A percentile compares a stretch with the other conserved stretches of the same genome.
Evolutionary conservation across 1,284 basidiomycete species (phyloP).

Genomic region (Termitomyces sp.): DNA sequence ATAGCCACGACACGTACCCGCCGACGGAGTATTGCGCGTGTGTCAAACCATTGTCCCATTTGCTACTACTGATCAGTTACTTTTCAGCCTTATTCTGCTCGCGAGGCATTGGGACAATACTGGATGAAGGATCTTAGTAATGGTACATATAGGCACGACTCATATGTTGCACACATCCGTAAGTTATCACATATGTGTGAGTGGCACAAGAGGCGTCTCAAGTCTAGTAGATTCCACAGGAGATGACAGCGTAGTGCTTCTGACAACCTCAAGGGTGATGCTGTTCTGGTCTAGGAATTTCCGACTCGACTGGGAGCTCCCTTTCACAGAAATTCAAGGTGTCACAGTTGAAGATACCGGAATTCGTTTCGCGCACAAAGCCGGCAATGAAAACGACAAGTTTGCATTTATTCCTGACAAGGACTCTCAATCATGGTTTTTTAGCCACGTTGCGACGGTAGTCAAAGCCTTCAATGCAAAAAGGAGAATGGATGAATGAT

Average conservation of each 20-base stretch:
- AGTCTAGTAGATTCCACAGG: conserved; percentile 60
- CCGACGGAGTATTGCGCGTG: conserved; percentile 82
- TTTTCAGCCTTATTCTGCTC: conserved; percentile 74
- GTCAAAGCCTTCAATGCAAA: conserved; percentile 71
- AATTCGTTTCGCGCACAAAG: conserved; percentile 79
- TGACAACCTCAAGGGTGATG: conserved; percentile 77
- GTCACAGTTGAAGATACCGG: conserved; percentile 88
- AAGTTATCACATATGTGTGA: conserved; percentile 4
- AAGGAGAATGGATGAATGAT: conserved; percentile 59
- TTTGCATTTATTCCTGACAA: conserved; percentile 77
- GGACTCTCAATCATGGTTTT: conserved; percentile 72
- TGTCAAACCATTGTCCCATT: conserved; percentile 25
- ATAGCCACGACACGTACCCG: conserved; percentile 81
- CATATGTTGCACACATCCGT: conserved; percentile 92
- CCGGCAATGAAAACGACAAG: conserved; percentile 65
- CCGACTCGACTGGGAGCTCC: conserved; percentile 88
- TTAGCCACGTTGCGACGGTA: conserved; percentile 64
- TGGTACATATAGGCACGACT: conserved; percentile 79
- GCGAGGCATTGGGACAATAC: conserved; percentile 92
- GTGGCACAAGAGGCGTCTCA: conserved; percentile 4
- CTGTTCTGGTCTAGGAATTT: conserved; percentile 86
- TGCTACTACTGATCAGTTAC: not conserved
- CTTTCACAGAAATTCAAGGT: conserved; percentile 82
- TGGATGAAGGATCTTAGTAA: conserved; percentile 94
- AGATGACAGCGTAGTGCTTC: conserved; percentile 78